Base-by-base conservation (phyloP, 1,284 basidiomycete species). In the Pseudozyma tsukubaensis region DNA sequence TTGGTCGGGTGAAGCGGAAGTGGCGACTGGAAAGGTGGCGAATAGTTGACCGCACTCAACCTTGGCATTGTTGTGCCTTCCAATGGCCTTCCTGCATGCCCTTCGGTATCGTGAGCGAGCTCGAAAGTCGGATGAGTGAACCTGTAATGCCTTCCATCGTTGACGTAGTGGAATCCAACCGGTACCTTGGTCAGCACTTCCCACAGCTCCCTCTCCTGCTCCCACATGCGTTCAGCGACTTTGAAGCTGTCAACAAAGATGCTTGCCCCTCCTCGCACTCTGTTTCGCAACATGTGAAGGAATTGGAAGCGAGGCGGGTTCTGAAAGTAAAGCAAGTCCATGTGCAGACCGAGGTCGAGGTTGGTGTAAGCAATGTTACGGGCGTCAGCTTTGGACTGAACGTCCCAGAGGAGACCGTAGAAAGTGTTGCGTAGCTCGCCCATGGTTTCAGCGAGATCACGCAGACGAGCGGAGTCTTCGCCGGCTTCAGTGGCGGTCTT, bases 331-430 rank as follows among this genome's bases (percentile, higher is more conserved):
- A 73, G 66, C 45, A 83, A 59, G 86, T 98, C 95, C 92, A 94
- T 94, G 83, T 98, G 96, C 19, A 96, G 84, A 0, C 92, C 94
- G 2, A 99, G 87, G 77, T 93, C 89, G 18, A 97, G 87, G 84
- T 94, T 92, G 7, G 96, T 99, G 84, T 97, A 97, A 2, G 96
- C 96, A 67, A 99, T 94, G 85, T 99, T 99, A 76, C 89, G 89
- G 76, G 91, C 92, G 3, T 81, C 83, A 1, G 76, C 76, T 45
- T 92, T 83, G 71, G 90, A 92, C 85, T 90, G 89, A 19, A 99
- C 96, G 84, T 98, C 91, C 94, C 94, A 99, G 0, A 92, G 86
- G 37, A 82, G 79, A 1, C 96, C 96, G 81, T 99, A 99, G 85
- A 98, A 96, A 11, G 95, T 98, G 58, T 89, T 87, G 36, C 94